A percentile compares a stretch with the other conserved stretches of the same genome.
phyloP scores from a whole-genome alignment of 257 asterid genomes.

The Jasminum sambac region DNA sequence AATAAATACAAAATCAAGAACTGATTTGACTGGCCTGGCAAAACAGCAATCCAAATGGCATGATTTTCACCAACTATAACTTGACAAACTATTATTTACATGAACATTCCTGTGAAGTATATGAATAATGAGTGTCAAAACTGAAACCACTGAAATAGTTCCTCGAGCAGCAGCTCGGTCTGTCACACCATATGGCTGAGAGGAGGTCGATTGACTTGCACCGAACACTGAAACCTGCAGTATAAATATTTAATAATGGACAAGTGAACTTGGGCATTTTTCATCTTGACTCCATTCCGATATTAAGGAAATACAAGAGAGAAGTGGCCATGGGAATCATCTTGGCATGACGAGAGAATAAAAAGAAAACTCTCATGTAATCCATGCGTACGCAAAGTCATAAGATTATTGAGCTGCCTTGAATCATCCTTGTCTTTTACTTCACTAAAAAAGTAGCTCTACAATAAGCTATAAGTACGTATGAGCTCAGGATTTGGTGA shows the following conservation, averaged over 20 bases:
- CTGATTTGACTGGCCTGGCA: neutral
- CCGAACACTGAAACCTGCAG: neutral
- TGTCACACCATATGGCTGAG: neutral
- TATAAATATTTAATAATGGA: neutral
- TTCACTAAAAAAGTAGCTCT: neutral
- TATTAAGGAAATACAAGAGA: neutral
- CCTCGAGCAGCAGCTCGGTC: neutral
- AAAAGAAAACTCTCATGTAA: neutral
- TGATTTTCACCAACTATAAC: too few relatives aligned
- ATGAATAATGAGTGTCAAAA: conserved; percentile 13
- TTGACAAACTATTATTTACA: conserved; percentile 27
- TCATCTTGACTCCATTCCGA: neutral
- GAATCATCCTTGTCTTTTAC: neutral
- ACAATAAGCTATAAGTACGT: neutral
- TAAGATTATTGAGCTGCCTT: neutral
- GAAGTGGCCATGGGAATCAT: neutral
- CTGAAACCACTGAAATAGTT: neutral
- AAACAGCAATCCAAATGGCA: conserved; percentile 11
- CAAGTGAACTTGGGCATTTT: neutral
- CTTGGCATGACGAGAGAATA: neutral
- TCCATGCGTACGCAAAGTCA: neutral
- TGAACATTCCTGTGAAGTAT: conserved; percentile 27
- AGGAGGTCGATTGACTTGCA: neutral
- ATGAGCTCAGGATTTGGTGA: neutral
- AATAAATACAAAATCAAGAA: neutral